Evolutionary conservation across 495 filamentous ascomycete species (phyloP), one percentile per base, ranked within the genome.

Genomic region (Penicillium silybi): DNA sequence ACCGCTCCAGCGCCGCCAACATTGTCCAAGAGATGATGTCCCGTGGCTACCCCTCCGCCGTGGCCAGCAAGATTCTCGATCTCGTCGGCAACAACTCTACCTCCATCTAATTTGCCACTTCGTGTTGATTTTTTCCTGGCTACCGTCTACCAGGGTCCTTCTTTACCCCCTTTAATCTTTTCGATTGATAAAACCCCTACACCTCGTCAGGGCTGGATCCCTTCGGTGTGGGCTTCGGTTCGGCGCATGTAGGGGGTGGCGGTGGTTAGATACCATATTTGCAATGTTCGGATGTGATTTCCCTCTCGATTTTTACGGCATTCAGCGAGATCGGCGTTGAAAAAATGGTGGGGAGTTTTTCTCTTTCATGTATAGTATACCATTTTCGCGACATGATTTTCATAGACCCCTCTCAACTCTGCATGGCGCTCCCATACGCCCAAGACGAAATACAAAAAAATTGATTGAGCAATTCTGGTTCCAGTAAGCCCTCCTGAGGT

Each of bases 21-120:
- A 85, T 95, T 25, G 95, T 96, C 35, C 78, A 86, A 48, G 93
- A 98, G 78, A 97, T 96, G 85, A 77, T 95, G 35, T 83, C 81
- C 32, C 77, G 92, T 38, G 92, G 93, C 16, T 98, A 98, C 64
- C 93, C 93, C 23, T 79, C 82, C 46, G 92, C 93, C 6, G 93
- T 98, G 6, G 86, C 90, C 20, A 85, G 84, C 71, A 97, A 95
- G 79, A 88, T 97, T 52, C 71, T 90, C 19, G 93, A 97, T 65
- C 75, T 98, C 41, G 84, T 98, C 37, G 88, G 88, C 50, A 80
- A n/a, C n/a, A n/a, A n/a, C 59, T 62, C 29, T 47, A 20, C 64
- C 50, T 54, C 66, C 22, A 48, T 67, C 34, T 72, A 64, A 65
- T 51, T 34, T 60, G 52, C 41, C 38, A 49, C 35, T 53, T 58